These are phyloP conservation scores for Cladorrhinum sp. DNA, from an alignment of 2,329 filamentous ascomycete species.

Conservation along the genomic window DNA sequence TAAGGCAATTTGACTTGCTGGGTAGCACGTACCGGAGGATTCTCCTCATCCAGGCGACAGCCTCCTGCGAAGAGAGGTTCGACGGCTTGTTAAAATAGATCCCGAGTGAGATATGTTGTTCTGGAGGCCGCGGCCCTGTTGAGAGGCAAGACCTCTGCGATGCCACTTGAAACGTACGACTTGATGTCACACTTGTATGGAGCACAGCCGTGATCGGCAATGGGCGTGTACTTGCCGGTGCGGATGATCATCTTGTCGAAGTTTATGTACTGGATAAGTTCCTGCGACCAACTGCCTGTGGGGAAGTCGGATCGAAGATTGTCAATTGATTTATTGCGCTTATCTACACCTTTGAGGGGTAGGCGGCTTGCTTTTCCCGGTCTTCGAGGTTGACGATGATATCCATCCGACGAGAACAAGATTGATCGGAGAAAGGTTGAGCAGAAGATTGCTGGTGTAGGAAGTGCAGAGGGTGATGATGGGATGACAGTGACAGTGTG, in stretches of 20 bases:
- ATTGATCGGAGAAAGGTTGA: too few relatives aligned
- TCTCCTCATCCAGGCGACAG: too few relatives aligned
- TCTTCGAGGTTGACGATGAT: too few relatives aligned
- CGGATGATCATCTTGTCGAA: constrained; percentile 33
- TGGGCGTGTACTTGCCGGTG: constrained; percentile 95
- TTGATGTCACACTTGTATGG: constrained; percentile 93
- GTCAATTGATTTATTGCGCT: constrained; percentile 46
- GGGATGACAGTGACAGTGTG: not conserved
- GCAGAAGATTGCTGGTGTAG: constrained; percentile 93
- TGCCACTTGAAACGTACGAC: constrained; percentile 93
- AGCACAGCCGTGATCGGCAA: constrained; percentile 80
- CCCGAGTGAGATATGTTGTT: too few relatives aligned
- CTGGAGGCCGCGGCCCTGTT: too few relatives aligned
- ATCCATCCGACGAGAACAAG: too few relatives aligned
- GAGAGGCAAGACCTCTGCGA: too few relatives aligned
- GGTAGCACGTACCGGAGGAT: too few relatives aligned
- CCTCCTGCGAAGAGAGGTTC: constrained; percentile 62
- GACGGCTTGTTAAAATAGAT: constrained; percentile 98
- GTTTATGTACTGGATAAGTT: too few relatives aligned
- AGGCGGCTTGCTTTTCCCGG: too few relatives aligned
- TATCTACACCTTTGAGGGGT: constrained; percentile 76
- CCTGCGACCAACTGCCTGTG: too few relatives aligned
- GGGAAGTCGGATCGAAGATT: constrained; percentile 37
- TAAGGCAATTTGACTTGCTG: too few relatives aligned
- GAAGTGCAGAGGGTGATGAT: not conserved